Evolutionary conservation across 768 basidiomycete genomes (phyloP), one percentile per base, ranked within the genome.

Genomic region (Suillus decipiens): DNA sequence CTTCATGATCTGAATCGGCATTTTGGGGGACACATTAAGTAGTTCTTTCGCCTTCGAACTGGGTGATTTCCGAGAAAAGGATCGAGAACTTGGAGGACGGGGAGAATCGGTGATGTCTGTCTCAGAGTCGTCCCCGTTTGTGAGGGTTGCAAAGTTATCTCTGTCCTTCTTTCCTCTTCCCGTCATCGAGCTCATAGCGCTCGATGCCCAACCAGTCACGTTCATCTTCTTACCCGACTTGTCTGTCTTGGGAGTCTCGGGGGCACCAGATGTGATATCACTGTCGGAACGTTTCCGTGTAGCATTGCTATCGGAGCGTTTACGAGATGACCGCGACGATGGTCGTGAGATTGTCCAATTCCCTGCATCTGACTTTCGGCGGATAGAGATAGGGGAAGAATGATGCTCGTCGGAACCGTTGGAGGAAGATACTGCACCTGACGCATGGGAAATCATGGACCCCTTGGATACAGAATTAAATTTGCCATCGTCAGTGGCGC

Each of bases 221-320:
- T 70, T 76, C 61, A 73, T 69, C 70, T 78, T 77, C 69, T 80
- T 81, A 63, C 74, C 77, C 22, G 72, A 42, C 64, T 80, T 81
- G 24, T 79, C 77, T 37, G 65, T 67, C 19, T 75, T 75, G 37
- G 76, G 70, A 36, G 76, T 75, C 3, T 76, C 78, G 47, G 76
- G 77, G 53, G 66, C 79, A 63, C 65, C 73, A 2, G 75, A 68
- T 11, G 82, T 80, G 15, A 76, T 79, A 1, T 70, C 78, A 66
- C 89, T 90, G 65, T 87, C 86, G 1, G 87, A 77, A 9, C 90
- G 84, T 69, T 85, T 88, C 45, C 89, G 81, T 1, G 85, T 84
- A 12, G 81, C 70, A 1, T 70, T 77, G 68, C 87, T 88, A 65
- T 87, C 86, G 1, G 87, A 77, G 5, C 90, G 84, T 69, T 85